A percentile compares a stretch with the other conserved stretches of the same genome.
Conservation (phyloP, 148 eudicot genomes). For the Cornus florida region DNA sequence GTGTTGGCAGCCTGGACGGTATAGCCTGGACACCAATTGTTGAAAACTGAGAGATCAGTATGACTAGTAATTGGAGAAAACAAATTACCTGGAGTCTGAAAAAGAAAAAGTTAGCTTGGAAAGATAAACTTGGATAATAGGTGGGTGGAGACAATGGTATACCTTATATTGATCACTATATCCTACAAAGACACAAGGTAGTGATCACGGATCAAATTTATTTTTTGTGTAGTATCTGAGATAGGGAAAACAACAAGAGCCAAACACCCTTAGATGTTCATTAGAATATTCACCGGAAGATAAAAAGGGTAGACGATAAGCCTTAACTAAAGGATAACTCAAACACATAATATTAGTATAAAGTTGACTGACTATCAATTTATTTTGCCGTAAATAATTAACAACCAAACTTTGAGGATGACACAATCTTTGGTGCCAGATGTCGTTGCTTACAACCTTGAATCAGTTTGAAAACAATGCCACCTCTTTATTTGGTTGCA, state of each 20-base stretch:
- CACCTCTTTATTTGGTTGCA: not conserved
- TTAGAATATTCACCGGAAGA: not conserved
- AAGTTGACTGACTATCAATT: not conserved
- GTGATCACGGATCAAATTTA: not conserved
- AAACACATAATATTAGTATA: not conserved
- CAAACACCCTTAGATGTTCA: not conserved
- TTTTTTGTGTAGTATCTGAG: not conserved
- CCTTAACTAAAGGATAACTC: not conserved
- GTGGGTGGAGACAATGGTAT: not conserved
- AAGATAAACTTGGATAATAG: not conserved
- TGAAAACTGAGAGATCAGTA: not conserved
- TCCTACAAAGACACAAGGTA: slow-evolving; percentile 1
- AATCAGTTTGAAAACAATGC: not conserved
- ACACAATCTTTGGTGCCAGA: slow-evolving; percentile 1
- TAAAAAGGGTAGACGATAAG: not conserved
- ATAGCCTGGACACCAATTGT: not conserved
- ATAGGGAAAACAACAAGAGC: not conserved
- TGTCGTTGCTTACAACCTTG: not conserved
- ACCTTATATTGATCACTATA: not conserved
- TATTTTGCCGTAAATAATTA: not conserved
- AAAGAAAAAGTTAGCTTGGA: not conserved
- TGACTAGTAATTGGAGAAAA: not conserved
- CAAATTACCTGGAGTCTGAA: not conserved
- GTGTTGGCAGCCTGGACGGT: too few species aligned
- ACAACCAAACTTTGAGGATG: not conserved